A percentile compares a stretch with the other conserved stretches of the same genome.
Conservation (phyloP, 768 basidiomycete genomes). For the Bullera alba region DNA sequence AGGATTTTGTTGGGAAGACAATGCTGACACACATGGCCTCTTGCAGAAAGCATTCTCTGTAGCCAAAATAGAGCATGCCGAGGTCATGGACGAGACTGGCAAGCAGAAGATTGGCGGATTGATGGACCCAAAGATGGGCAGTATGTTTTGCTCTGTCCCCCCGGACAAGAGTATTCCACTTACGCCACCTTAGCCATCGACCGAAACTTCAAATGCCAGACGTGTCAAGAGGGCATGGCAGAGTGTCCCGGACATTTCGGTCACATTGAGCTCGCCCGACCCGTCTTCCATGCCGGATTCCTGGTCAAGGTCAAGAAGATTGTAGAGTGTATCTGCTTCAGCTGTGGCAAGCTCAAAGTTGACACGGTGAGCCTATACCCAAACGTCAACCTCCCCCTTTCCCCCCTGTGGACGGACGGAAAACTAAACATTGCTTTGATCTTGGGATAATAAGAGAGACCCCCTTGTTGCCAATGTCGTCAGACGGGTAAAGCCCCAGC, state of each 20-base stretch:
- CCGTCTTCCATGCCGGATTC: slow-evolving; percentile 95
- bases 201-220: slow-evolving; percentile 80
- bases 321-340: slow-evolving; percentile 95
- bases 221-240: slow-evolving; percentile 99
- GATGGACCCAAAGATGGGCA: slow-evolving; percentile 98
- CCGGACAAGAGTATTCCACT: background rate
- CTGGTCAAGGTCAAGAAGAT: slow-evolving; percentile 99
- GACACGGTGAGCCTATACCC: slow-evolving; percentile 92
- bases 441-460: no score
- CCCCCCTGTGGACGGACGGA: background rate
- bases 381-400: no score
- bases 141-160: slow-evolving; percentile 32
- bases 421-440: background rate
- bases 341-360: slow-evolving; percentile 95
- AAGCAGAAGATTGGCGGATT: slow-evolving; percentile 87
- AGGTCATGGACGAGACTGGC: slow-evolving; percentile 95
- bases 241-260: slow-evolving; percentile 99
- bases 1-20: background rate
- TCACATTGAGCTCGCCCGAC: slow-evolving; percentile 90
- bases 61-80: slow-evolving; percentile 95
- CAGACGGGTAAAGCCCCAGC: slow-evolving; percentile 39
- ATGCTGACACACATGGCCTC: no score
- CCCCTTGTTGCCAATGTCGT: slow-evolving; percentile 31
- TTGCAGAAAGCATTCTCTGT: slow-evolving; percentile 94
- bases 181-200: slow-evolving; percentile 38